Percentiles rank a stretch among this genome's conserved stretches.
Conservation (phyloP, 208 protist genomes). For the Lotmaria passim region DNA sequence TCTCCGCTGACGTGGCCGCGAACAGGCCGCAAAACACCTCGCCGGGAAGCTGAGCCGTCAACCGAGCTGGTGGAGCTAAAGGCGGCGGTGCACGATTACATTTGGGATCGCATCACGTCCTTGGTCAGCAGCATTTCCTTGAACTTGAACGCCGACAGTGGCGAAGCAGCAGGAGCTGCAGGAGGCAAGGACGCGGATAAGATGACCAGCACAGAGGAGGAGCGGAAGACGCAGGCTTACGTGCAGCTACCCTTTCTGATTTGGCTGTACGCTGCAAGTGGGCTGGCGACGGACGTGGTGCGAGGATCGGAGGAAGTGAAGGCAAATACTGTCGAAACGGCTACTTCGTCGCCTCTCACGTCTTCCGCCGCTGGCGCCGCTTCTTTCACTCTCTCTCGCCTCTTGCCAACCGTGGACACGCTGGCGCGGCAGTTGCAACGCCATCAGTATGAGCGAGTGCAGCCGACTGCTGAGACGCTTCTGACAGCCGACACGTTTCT, state of each 20-base stretch:
- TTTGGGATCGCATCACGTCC: slow-evolving; percentile 32
- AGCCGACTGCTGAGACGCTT: slow-evolving; percentile 20
- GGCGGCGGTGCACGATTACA: slow-evolving; percentile 10
- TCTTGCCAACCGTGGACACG: slow-evolving; percentile 30
- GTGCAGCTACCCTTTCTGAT: slow-evolving; percentile 33
- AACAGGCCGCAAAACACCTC: not conserved
- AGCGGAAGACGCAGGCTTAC: slow-evolving; percentile 14
- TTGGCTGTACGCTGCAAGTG: slow-evolving; percentile 36
- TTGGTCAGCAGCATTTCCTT: slow-evolving; percentile 26
- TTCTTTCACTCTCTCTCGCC: slow-evolving; percentile 6
- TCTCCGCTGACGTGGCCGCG: not conserved
- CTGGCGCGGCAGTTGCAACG: slow-evolving; percentile 36
- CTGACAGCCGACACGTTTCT: slow-evolving; percentile 36
- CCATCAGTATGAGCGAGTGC: slow-evolving; percentile 24
- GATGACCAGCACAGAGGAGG: slow-evolving; percentile 4
- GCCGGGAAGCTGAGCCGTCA: slow-evolving; percentile 3
- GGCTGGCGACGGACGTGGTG: slow-evolving; percentile 29
- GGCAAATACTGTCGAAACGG: not conserved
- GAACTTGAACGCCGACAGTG: not conserved
- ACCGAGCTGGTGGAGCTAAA: slow-evolving; percentile 19
- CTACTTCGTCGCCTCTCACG: not conserved
- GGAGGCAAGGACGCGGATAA: not conserved
- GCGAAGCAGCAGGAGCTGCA: not conserved
- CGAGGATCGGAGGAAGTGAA: slow-evolving; percentile 2
- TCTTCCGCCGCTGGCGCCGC: not conserved